These are phyloP conservation scores for Fulvia fulva DNA, from an alignment of 2,329 filamentous ascomycete genomes.

Conservation along the genomic window DNA sequence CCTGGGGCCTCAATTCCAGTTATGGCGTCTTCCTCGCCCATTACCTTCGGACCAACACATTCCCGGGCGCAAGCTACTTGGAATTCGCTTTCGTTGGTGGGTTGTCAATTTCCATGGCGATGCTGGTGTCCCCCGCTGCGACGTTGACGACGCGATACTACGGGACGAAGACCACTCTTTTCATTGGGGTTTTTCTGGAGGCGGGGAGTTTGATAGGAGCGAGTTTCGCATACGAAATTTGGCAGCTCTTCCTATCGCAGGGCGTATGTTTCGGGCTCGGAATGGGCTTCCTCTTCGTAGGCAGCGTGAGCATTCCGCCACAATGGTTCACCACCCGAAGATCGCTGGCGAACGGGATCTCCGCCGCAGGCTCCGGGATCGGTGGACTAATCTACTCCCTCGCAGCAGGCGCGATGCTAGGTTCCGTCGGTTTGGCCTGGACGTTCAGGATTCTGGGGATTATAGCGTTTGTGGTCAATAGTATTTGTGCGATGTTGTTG, in stretches of 20 bases:
- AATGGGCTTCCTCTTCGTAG: slow-evolving; percentile 72
- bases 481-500: slow-evolving; percentile 59
- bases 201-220: slow-evolving; percentile 64
- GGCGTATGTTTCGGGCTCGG: slow-evolving; percentile 73
- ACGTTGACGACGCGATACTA: slow-evolving; percentile 58
- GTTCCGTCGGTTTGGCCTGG: slow-evolving; percentile 61
- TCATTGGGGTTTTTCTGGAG: slow-evolving; percentile 62
- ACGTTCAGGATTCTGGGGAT: slow-evolving; percentile 64
- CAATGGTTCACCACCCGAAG: slow-evolving; percentile 71
- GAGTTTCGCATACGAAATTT: slow-evolving; percentile 64
- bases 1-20: slow-evolving; percentile 47
- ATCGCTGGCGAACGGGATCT: slow-evolving; percentile 65
- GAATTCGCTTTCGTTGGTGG: slow-evolving; percentile 76
- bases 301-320: slow-evolving; percentile 62
- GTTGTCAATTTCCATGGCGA: slow-evolving; percentile 61
- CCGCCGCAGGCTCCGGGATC: slow-evolving; percentile 66
- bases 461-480: slow-evolving; percentile 61
- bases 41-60: slow-evolving; percentile 63
- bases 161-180: slow-evolving; percentile 62
- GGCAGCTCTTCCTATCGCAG: slow-evolving; percentile 73
- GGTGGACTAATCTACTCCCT: slow-evolving; percentile 70
- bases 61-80: slow-evolving; percentile 60
- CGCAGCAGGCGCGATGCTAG: slow-evolving; percentile 64
- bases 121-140: slow-evolving; percentile 65
- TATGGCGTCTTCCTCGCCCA: slow-evolving; percentile 74